These are phyloP conservation scores for Lunasporangiospora selenospora DNA, from an alignment of 192 early-diverging fungal genomes.

Conservation along the genomic window DNA sequence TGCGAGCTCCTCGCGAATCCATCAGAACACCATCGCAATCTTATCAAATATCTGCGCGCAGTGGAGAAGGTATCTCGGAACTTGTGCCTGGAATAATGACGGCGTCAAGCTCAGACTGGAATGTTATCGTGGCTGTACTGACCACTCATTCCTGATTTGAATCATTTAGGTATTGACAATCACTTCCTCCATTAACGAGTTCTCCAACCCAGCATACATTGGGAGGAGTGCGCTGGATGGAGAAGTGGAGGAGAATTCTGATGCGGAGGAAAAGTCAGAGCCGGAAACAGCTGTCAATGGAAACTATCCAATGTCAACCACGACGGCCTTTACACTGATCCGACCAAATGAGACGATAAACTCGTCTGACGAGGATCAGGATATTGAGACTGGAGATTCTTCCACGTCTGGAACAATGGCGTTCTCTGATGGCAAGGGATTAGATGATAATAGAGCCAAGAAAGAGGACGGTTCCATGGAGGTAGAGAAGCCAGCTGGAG, in stretches of 20 bases:
- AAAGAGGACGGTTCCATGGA: conserved; percentile 1
- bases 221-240: conserved; percentile 40
- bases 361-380: not conserved
- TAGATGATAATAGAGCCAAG: not conserved
- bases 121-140: too few relatives aligned
- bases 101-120: too few relatives aligned
- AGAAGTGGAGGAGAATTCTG: not conserved
- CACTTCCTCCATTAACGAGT: conserved; percentile 41
- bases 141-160: too few relatives aligned
- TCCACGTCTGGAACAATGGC: not conserved
- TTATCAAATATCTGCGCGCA: conserved; percentile 51
- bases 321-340: conserved; percentile 19
- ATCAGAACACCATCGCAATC: conserved; percentile 41
- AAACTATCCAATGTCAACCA: conserved; percentile 7
- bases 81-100: too few relatives aligned
- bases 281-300: conserved; percentile 10
- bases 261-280: not conserved
- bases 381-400: not conserved
- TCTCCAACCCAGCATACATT: conserved; percentile 36
- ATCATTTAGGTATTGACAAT: conserved; percentile 43
- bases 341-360: not conserved
- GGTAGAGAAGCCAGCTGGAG: not conserved
- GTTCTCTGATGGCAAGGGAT: too few relatives aligned
- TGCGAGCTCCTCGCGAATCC: conserved; percentile 47
- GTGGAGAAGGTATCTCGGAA: conserved; percentile 55